These are phyloP conservation scores for Eucalyptus erythrocorys DNA, from an alignment of 345 rosid species.

Conservation along the genomic window DNA sequence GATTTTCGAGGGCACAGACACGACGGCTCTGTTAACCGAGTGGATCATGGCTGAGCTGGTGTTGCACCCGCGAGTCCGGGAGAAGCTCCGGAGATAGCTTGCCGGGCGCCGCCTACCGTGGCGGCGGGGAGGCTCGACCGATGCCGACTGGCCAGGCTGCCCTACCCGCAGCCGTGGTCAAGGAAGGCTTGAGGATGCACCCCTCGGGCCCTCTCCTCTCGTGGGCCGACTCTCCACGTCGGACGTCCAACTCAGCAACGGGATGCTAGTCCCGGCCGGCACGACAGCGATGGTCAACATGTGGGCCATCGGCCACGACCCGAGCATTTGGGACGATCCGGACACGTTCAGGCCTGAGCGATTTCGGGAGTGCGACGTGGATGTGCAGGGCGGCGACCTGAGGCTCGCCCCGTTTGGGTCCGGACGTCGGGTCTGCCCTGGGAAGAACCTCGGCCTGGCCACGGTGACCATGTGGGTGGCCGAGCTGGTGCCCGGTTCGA, in stretches of 20 bases:
- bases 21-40: constrained; percentile 77
- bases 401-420: too few species aligned
- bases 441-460: too few species aligned
- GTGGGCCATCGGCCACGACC: constrained; percentile 87
- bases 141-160: constrained; percentile 36
- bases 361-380: too few species aligned
- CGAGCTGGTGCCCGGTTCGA: too few species aligned
- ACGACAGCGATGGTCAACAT: constrained; percentile 95
- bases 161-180: constrained; percentile 74
- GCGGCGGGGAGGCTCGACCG: constrained; percentile 11
- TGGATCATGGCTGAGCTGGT: constrained; percentile 87
- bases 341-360: too few species aligned
- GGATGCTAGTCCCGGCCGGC: constrained; percentile 59
- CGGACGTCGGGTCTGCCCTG: too few species aligned
- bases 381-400: too few species aligned
- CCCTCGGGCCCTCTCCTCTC: constrained; percentile 83
- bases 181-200: constrained; percentile 68
- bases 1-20: constrained; percentile 92
- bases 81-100: constrained; percentile 31
- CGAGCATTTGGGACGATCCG: too few species aligned
- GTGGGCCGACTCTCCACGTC: constrained; percentile 80
- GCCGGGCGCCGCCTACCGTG: background rate
- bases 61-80: constrained; percentile 45
- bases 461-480: too few species aligned
- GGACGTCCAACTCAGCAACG: constrained; percentile 72